Evolutionary conservation across 2,329 filamentous ascomycete species (phyloP).

Genomic region (Pseudogymnoascus sp.): DNA sequence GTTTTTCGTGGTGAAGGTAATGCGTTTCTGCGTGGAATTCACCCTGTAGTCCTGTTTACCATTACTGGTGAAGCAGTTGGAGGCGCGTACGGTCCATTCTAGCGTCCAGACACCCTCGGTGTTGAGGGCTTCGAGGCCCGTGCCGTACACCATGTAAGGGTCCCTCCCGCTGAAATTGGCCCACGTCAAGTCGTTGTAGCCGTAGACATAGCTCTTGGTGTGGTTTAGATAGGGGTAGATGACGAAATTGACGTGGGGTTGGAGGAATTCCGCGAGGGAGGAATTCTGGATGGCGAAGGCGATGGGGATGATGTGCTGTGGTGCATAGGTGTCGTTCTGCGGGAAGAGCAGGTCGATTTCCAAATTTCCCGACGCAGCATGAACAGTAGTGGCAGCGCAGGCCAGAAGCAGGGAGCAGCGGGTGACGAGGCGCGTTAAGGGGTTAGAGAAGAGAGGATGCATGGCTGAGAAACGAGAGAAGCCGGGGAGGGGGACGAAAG

Average conservation of each 20-base stretch:
- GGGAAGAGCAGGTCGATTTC: constrained; percentile 25
- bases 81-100: background rate
- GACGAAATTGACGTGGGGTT: constrained; percentile 5
- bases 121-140: background rate
- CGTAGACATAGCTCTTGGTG: background rate
- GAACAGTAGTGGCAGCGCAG: background rate
- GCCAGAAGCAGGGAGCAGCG: background rate
- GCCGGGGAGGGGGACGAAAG: too few relatives aligned
- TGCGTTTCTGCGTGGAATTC: background rate
- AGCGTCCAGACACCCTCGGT: constrained; percentile 6
- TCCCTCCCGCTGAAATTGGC: background rate
- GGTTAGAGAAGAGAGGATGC: too few relatives aligned
- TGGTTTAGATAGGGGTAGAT: constrained; percentile 1
- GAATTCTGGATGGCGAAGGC: constrained; percentile 25
- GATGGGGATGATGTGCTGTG: constrained; percentile 19
- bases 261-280: constrained; percentile 11
- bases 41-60: background rate
- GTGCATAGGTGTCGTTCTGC: constrained; percentile 24
- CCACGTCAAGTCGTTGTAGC: background rate
- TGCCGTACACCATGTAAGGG: background rate
- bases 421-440: too few relatives aligned
- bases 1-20: background rate
- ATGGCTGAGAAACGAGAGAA: too few relatives aligned
- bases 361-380: constrained; percentile 11
- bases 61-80: background rate